These are phyloP conservation scores for Halocafeteria seosinensis DNA, from an alignment of 108 stramenopile species.

Conservation along the genomic window DNA sequence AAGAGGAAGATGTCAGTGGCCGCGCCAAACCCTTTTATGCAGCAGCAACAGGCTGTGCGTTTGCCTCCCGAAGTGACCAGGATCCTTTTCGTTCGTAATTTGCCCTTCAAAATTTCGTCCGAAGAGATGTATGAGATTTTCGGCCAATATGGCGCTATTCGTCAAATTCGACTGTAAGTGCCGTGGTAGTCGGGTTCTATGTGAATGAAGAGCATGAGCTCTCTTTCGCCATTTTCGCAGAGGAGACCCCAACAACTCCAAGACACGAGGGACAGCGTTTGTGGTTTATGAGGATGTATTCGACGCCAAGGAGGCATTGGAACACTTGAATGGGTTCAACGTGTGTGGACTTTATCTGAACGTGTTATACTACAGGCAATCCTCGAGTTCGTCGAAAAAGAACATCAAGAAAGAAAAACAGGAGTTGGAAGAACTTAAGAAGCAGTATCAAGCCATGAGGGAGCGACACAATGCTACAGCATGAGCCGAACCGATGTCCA, in stretches of 20 bases:
- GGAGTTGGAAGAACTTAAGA: constrained; percentile 75
- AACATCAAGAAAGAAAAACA: constrained; percentile 37
- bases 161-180: constrained; percentile 39
- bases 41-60: no score
- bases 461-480: no score
- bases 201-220: background rate
- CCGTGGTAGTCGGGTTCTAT: background rate
- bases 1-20: no score
- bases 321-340: constrained; percentile 87
- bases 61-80: no score
- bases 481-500: no score
- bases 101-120: constrained; percentile 82
- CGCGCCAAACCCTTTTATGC: no score
- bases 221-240: background rate
- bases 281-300: constrained; percentile 81
- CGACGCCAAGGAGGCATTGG: constrained; percentile 90
- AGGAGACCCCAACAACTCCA: constrained; percentile 18
- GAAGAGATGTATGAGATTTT: constrained; percentile 96
- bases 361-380: constrained; percentile 84
- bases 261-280: constrained; percentile 90
- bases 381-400: constrained; percentile 52
- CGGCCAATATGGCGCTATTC: constrained; percentile 94
- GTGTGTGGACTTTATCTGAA: constrained; percentile 87
- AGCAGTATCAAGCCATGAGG: constrained; percentile 24
- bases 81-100: no score